Conservation (phyloP, 2,329 filamentous ascomycete species). For the Colletotrichum magnum region DNA sequence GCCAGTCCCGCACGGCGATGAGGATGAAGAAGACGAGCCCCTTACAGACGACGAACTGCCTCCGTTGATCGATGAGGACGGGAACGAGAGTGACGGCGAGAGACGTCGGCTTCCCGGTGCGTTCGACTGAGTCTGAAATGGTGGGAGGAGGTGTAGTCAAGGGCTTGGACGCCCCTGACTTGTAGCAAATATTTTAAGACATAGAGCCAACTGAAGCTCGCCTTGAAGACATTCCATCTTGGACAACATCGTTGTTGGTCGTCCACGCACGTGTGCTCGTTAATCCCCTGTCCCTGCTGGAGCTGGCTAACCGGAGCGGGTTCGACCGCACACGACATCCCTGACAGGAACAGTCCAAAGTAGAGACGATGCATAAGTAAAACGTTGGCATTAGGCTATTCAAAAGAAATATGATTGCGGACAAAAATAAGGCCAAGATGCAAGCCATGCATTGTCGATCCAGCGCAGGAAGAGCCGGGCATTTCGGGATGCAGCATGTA, state of each 20-base stretch:
- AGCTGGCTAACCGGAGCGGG: conserved; percentile 20
- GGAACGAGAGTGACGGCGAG: conserved; percentile 32
- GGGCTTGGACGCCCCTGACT: background rate
- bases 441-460: no score
- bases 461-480: background rate
- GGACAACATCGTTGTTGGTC: background rate
- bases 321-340: conserved; percentile 36
- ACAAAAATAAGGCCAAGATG: no score
- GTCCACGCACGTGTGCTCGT: background rate
- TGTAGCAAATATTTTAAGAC: background rate
- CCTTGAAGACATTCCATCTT: background rate
- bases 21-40: background rate
- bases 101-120: conserved; percentile 13
- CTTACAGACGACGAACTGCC: conserved; percentile 36
- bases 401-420: no score
- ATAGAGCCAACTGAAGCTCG: background rate
- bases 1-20: background rate
- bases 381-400: no score
- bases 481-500: conserved; percentile 13
- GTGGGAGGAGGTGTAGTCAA: background rate
- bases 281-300: conserved; percentile 7
- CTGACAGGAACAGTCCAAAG: background rate
- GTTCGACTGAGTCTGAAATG: background rate
- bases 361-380: no score
- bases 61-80: conserved; percentile 39